Evolutionary conservation across 176 grass and related monocot genomes (phyloP).

Genomic region (Secale cereale): DNA sequence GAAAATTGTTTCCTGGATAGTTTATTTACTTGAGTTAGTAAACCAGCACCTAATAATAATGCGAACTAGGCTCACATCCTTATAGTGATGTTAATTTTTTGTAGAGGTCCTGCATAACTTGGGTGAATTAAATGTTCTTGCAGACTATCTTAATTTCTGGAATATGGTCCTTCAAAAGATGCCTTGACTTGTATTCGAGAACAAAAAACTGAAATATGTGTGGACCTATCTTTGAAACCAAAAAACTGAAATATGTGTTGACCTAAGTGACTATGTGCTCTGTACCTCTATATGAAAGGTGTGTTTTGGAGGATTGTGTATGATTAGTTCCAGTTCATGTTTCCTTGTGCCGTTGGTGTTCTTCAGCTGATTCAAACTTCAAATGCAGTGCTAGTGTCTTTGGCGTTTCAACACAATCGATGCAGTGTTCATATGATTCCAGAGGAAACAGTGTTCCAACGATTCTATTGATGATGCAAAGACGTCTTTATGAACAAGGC

Average conservation of each 20-base stretch:
- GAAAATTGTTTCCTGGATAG: neutral
- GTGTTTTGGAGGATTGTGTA: neutral
- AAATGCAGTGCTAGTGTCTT: conserved; percentile 68
- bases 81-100: neutral
- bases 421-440: conserved; percentile 69
- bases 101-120: neutral
- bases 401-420: conserved; percentile 77
- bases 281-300: neutral
- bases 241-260: conserved; percentile 5
- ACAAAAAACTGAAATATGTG: neutral
- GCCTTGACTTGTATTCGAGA: neutral
- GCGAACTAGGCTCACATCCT: neutral
- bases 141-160: neutral
- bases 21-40: neutral
- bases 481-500: conserved; percentile 64
- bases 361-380: conserved; percentile 16
- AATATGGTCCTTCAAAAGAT: conserved; percentile 5
- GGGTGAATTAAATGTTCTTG: neutral
- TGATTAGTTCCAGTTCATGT: conserved; percentile 10
- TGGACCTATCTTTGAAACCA: neutral
- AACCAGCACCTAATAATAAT: neutral
- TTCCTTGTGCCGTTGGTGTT: neutral
- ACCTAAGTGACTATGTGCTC: neutral
- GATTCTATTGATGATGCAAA: conserved; percentile 81
- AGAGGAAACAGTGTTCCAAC: conserved; percentile 73